These are phyloP conservation scores for Phellinidium pouzarii DNA, from an alignment of 1,284 basidiomycete genomes.

Conservation along the genomic window DNA sequence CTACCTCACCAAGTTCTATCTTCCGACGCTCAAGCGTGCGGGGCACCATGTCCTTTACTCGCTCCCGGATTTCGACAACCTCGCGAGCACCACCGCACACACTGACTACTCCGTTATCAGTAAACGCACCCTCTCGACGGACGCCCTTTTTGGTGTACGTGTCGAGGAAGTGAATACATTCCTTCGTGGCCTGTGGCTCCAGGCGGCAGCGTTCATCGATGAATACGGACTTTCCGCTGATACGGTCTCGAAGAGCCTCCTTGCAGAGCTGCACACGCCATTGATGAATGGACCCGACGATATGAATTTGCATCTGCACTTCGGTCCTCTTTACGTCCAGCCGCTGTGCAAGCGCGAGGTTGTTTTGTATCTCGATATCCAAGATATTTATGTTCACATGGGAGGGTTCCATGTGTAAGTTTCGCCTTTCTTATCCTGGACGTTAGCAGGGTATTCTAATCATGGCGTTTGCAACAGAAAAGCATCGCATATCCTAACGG, in stretches of 20 bases:
- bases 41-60: conserved; percentile 19
- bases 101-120: conserved; percentile 20
- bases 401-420: conserved; percentile 24
- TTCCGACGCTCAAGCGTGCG: conserved; percentile 15
- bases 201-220: conserved; percentile 25
- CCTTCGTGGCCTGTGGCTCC: conserved; percentile 28
- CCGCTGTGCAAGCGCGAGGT: conserved; percentile 29
- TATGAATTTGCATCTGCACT: conserved; percentile 25
- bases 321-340: conserved; percentile 27
- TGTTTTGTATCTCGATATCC: conserved; percentile 27
- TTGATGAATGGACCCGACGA: conserved; percentile 20
- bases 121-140: conserved; percentile 12
- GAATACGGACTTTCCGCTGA: conserved; percentile 10
- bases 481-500: conserved; percentile 11
- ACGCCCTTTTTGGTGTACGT: conserved; percentile 25
- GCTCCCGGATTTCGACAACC: conserved; percentile 21
- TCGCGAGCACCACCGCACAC: conserved; percentile 14
- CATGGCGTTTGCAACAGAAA: neutral
- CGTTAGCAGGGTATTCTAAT: too few species aligned
- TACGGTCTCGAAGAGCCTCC: conserved; percentile 21
- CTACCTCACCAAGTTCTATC: conserved; percentile 18
- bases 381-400: conserved; percentile 26
- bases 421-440: neutral
- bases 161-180: conserved; percentile 29
- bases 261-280: conserved; percentile 26